Conservation (phyloP, 805 yeast genomes). For the Sugiyamaella boreocaroliniensis region DNA sequence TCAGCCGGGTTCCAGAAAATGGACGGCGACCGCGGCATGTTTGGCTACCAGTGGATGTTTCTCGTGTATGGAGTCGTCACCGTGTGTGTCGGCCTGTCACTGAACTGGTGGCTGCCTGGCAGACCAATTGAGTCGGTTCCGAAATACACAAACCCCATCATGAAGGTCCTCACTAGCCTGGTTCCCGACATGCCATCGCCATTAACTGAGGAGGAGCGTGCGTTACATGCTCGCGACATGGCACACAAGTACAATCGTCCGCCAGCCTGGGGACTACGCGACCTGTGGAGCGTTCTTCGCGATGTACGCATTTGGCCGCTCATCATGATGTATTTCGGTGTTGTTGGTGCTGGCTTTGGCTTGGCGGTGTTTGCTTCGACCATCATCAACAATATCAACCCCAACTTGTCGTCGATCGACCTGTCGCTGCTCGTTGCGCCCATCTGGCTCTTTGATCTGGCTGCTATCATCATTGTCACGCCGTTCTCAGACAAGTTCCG, state of each 20-base stretch:
- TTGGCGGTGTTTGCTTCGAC: slow-evolving; percentile 80
- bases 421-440: slow-evolving; percentile 79
- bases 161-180: neutral
- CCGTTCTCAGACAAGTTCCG: slow-evolving; percentile 72
- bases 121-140: slow-evolving; percentile 41
- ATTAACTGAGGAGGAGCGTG: slow-evolving; percentile 46
- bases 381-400: slow-evolving; percentile 58
- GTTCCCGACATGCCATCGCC: slow-evolving; percentile 15
- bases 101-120: slow-evolving; percentile 84
- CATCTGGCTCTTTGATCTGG: slow-evolving; percentile 80
- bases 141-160: neutral
- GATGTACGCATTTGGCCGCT: slow-evolving; percentile 76
- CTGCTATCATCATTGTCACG: slow-evolving; percentile 65
- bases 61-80: slow-evolving; percentile 70
- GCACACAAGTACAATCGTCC: slow-evolving; percentile 40
- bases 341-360: slow-evolving; percentile 87
- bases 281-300: slow-evolving; percentile 45
- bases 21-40: slow-evolving; percentile 60
- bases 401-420: slow-evolving; percentile 54
- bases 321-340: slow-evolving; percentile 84
- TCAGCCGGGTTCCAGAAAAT: slow-evolving; percentile 83
- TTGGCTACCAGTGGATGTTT: slow-evolving; percentile 87
- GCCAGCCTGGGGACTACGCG: slow-evolving; percentile 52
- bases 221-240: slow-evolving; percentile 57
- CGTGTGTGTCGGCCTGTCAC: slow-evolving; percentile 51